Base-by-base conservation (phyloP, 306 rosid genomes). In the Sindora glabra region DNA sequence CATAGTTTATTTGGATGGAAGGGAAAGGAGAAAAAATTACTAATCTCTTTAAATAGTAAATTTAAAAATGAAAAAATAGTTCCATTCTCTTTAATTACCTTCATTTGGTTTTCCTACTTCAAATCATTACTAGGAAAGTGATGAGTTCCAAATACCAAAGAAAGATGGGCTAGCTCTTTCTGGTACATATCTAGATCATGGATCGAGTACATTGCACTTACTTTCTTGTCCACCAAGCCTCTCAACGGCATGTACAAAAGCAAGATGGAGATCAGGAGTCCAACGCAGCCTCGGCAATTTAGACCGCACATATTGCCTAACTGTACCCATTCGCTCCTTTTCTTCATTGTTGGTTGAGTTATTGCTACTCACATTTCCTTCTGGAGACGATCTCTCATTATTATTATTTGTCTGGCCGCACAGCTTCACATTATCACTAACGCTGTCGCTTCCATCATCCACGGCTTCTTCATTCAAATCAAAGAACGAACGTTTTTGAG, bases 281-380 rank as follows among this genome's bases (percentile, higher is more conserved):
- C 98, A 88, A 34, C 95, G 98, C 2, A 88, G 98, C 72, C 96
- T 79, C 19, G 95, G 96, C 86, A 88, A 69, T 78, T 83, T 88
- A 4, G 96, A 92, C 33, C 98, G 16, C 34, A 82, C 81, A 60
- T 91, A 87, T 33, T 81, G 86, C 72, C 97, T 81, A 2, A 87
- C 87, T 26, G 57, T 70, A 32, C 18, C 44, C n/a, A 50, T 74
- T 34, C 74, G 59, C 26, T 71, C 77, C 56, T 80, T 74, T 26
- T 48, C 77, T 54, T 84, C 79, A 18, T 62, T 65, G 6, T 69
- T 61, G 3, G 68, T 68, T 60, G 69, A 69, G 17, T 60, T 78
- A 50, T 71, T 38, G 25, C 73, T 75, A 50, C 58, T 37, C 29
- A 57, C 58, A 17, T 56, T 74, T 48, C 75, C 79, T 48, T 49